Conservation (phyloP, 164 flowering plant genomes). For the Sextonia rubra region DNA sequence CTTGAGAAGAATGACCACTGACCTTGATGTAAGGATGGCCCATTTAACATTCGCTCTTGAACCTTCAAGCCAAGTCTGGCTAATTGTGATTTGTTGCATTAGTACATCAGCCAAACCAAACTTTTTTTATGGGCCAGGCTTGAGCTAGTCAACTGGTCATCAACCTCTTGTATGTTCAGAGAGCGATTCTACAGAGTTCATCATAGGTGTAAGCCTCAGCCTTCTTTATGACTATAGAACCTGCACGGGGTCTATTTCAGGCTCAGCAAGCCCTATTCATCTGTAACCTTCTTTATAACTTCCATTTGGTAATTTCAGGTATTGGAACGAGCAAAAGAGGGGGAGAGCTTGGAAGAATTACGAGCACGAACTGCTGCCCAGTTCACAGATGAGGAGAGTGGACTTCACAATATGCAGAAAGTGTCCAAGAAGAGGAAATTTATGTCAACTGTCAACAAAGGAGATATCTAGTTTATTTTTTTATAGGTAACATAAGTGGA, state of each 20-base stretch:
- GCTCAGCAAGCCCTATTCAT: not conserved
- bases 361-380: constrained; percentile 86
- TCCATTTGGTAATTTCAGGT: constrained; percentile 36
- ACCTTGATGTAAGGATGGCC: no score
- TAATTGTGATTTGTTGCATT: no score
- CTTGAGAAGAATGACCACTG: no score
- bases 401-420: constrained; percentile 40
- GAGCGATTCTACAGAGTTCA: no score
- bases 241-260: not conserved
- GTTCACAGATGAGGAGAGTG: constrained; percentile 46
- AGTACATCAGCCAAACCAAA: no score
- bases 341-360: constrained; percentile 83
- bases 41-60: no score
- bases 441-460: constrained; percentile 41
- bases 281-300: not conserved
- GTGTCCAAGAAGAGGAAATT: constrained; percentile 72
- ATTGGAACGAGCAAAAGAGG: constrained; percentile 91
- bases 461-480: constrained; percentile 31
- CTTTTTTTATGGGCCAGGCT: no score
- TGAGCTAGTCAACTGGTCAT: no score
- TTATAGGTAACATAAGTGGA: no score
- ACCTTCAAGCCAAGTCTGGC: no score
- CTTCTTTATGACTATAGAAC: not conserved
- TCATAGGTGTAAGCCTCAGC: not conserved
- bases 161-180: no score